phyloP scores from a whole-genome alignment of 2,329 filamentous ascomycete species.

The Aspergillus brasiliensis region DNA sequence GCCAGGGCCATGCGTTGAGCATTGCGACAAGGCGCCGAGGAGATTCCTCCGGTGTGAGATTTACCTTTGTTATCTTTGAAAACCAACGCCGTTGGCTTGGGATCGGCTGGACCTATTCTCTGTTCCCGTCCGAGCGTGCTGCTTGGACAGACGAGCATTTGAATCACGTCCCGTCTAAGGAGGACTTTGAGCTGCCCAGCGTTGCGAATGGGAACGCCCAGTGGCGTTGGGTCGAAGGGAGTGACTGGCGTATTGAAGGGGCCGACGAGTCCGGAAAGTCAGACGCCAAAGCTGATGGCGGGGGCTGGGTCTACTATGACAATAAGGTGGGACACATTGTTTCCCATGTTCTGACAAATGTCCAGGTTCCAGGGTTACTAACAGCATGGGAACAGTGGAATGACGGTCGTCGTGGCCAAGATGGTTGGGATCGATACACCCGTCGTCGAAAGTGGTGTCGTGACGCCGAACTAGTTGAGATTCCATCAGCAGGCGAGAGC shows the following conservation, averaged over 20 bases:
- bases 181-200: conserved; percentile 69
- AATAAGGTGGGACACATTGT: conserved; percentile 68
- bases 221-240: conserved; percentile 83
- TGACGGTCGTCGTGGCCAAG: conserved; percentile 77
- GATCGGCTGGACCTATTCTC: conserved; percentile 87
- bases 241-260: conserved; percentile 85
- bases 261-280: conserved; percentile 43
- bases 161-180: conserved; percentile 74
- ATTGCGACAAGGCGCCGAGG: conserved; percentile 48
- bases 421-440: conserved; percentile 95
- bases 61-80: conserved; percentile 95
- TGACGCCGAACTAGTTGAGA: conserved; percentile 90
- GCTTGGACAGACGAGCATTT: conserved; percentile 97
- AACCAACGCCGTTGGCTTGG: conserved; percentile 96
- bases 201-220: conserved; percentile 64
- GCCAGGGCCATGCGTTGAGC: conserved; percentile 50
- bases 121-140: conserved; percentile 86
- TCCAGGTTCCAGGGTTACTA: background rate
- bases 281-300: conserved; percentile 55
- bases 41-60: conserved; percentile 77
- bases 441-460: conserved; percentile 93
- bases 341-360: too few species aligned
- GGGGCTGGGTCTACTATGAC: conserved; percentile 97
- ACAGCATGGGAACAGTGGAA: conserved; percentile 67
- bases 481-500: conserved; percentile 50